Base-by-base conservation (phyloP, 192 early-diverging fungal genomes). In the Umbelopsis sp. region DNA sequence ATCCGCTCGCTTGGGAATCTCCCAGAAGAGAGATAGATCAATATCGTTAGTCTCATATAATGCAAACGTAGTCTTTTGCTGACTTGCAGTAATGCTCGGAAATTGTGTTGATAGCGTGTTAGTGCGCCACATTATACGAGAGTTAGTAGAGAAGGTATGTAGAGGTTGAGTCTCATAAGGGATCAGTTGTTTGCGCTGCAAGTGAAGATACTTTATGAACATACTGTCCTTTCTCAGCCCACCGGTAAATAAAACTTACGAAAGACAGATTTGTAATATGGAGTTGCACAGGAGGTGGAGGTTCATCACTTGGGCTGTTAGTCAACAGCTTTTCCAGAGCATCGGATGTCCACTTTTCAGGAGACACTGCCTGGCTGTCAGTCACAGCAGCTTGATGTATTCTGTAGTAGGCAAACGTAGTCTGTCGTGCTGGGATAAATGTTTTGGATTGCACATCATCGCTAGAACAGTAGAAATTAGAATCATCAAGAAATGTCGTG, bases 21-120 rank as follows among this genome's bases (percentile, higher is more conserved):
- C 76, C 94, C 94, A 98, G 69, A 94, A 91, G 9, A 98, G 71
- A 12, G 89, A 82, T 68, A 98, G 85, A 70, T 98, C 97, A 16
- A 97, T 85, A 68, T 96, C 91, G 70, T 93, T 91, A 9, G 90
- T 91, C 70, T 88, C 92, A 76, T 92, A 98, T 10, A 96, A 75
- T 10, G 95, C 88, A 74, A 98, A 98, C 21, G 93, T 74, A 20
- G 81, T 76, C 13, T 73, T 47, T 23, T 92, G 84, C 37, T 88
- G 79, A 4, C 75, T 73, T 1, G 79, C 73, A 9, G 90, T 77
- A 8, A 97, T 84, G 35, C 79, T 84, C 0, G 94, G 85, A 73
- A 91, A 96, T 47, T 90, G 88, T 15, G 76, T 71, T 1, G 74
- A 67, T 47, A 98, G 78, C 4, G 85, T 78, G 12, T 74, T 82